Base-by-base conservation (phyloP, 2,329 filamentous ascomycete species). In the Colletotrichum agaves region DNA sequence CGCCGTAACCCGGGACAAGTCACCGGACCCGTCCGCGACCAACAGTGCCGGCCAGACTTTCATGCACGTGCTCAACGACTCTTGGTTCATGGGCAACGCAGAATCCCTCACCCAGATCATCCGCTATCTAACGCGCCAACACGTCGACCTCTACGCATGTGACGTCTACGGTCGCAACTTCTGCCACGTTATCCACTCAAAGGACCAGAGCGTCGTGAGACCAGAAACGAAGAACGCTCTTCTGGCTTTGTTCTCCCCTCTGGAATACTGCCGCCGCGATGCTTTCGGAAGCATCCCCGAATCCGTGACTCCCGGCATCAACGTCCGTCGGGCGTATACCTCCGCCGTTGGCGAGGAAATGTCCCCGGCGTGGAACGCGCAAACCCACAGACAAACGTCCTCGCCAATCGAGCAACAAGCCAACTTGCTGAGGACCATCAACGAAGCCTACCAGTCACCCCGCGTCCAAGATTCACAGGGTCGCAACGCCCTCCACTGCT, bases 401-500 rank as follows among this genome's bases (percentile, higher is more conserved):
- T 64, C 64, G 0, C 64, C 64, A 1, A 67, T 67, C 6, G 64
- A 67, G 44, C 19, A 78, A 35, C 77, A 79, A 46, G 73, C 76
- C 19, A 74, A 77, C 8, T 76, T 84, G 5, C 69, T 84, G 39
- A 74, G 72, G 19, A 74, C 80, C 31, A 76, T 84, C 27, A 75
- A 73, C 7, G 74, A 73, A 2, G 78, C 79, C 3, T 71, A 75
- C 53, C 73, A 70, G 15, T 73, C 78, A 46, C 75, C 80, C 0
- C 70, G 59, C 6, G 60, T 73, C 15, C 82, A 84, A 69, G 82
- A 85, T 69, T 43, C 75, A 1, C 74, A 81, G 5, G 86, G 87
- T 5, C 83, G 85, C 21, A 89, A 89, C 67, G 86, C 82, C 8
- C 78, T 89, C 15, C 87, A 89, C 70, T 87, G 85, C 68, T 81